phyloP scores from a whole-genome alignment of 495 filamentous ascomycete genomes.

The Hypoxylon fuscum region DNA sequence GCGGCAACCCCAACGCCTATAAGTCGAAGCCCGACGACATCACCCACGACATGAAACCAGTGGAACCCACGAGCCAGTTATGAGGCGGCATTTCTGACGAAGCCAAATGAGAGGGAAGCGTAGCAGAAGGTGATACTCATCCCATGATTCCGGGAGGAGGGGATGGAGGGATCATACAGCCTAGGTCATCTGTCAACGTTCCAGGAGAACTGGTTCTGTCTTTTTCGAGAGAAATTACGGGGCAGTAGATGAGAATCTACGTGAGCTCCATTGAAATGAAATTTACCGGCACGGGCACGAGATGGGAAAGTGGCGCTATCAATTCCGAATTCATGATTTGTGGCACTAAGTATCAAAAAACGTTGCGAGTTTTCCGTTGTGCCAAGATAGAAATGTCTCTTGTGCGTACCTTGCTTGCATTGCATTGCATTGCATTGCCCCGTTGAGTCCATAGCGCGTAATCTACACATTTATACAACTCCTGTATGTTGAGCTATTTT shows the following conservation, averaged over 20 bases:
- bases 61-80: slow-evolving; percentile 39
- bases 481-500: slow-evolving; percentile 32
- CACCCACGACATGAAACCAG: slow-evolving; percentile 42
- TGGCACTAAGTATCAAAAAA: too few species aligned
- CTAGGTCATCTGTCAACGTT: too few species aligned
- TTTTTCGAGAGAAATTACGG: too few species aligned
- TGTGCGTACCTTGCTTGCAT: slow-evolving; percentile 1
- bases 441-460: slow-evolving; percentile 18
- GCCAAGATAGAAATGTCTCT: slow-evolving; percentile 7
- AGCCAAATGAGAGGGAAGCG: neutral
- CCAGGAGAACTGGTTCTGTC: slow-evolving; percentile 18
- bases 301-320: too few species aligned
- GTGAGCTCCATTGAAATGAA: too few species aligned
- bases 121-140: slow-evolving; percentile 18
- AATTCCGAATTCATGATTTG: too few species aligned
- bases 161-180: too few species aligned
- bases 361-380: too few species aligned
- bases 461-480: slow-evolving; percentile 39
- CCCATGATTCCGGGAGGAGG: too few species aligned
- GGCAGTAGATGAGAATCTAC: too few species aligned
- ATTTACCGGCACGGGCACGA: too few species aligned
- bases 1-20: slow-evolving; percentile 36
- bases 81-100: slow-evolving; percentile 3
- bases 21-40: slow-evolving; percentile 29
- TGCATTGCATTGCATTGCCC: too few species aligned